phyloP scores from a whole-genome alignment of 805 yeast species.

The Wickerhamomyces mucosus region DNA sequence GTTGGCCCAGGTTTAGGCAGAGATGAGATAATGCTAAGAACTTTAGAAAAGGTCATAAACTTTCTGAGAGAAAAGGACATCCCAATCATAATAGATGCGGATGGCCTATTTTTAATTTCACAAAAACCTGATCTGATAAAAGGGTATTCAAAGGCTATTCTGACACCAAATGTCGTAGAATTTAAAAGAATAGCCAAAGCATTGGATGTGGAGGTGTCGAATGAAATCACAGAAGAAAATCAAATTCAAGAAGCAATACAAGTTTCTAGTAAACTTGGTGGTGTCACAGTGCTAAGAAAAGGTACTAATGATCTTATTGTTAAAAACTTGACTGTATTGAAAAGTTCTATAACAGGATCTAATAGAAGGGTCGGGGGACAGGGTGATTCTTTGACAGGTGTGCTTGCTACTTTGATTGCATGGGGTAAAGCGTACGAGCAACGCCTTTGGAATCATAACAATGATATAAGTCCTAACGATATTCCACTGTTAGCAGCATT shows the following conservation, averaged over 20 bases:
- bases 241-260: slow-evolving; percentile 20
- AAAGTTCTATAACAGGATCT: slow-evolving; percentile 50
- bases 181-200: slow-evolving; percentile 58
- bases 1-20: slow-evolving; percentile 95
- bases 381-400: slow-evolving; percentile 88
- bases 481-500: slow-evolving; percentile 47
- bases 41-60: slow-evolving; percentile 47
- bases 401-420: slow-evolving; percentile 70
- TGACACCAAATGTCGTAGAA: slow-evolving; percentile 90
- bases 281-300: slow-evolving; percentile 61
- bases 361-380: slow-evolving; percentile 88
- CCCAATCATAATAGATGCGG: slow-evolving; percentile 87
- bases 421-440: slow-evolving; percentile 66
- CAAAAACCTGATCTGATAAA: slow-evolving; percentile 43
- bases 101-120: slow-evolving; percentile 64
- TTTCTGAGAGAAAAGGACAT: slow-evolving; percentile 42
- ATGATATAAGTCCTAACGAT: slow-evolving; percentile 21
- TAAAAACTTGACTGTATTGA: slow-evolving; percentile 32
- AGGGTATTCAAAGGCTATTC: slow-evolving; percentile 49
- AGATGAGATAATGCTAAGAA: slow-evolving; percentile 54
- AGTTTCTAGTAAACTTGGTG: slow-evolving; percentile 42
- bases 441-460: slow-evolving; percentile 38
- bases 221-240: slow-evolving; percentile 1
- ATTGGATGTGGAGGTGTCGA: slow-evolving; percentile 23
- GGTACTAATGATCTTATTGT: slow-evolving; percentile 63